phyloP scores from a whole-genome alignment of 2,329 filamentous ascomycete genomes.

The Bimuria novae-zelandiae region DNA sequence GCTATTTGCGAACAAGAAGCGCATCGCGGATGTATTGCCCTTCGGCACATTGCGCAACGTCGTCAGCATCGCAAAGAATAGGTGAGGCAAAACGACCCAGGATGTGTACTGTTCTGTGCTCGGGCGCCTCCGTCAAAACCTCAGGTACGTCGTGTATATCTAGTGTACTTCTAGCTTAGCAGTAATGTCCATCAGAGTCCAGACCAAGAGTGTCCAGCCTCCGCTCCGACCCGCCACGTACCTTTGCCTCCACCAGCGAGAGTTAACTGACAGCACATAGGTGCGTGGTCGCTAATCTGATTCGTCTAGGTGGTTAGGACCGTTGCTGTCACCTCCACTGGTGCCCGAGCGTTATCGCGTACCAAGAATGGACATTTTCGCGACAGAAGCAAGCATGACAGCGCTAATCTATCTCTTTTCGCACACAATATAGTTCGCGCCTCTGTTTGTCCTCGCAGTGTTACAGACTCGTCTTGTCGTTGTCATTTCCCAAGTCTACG shows the following conservation, averaged over 20 bases:
- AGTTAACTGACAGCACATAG: background rate
- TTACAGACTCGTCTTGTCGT: background rate
- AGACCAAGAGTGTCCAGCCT: background rate
- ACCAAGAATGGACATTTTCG: background rate
- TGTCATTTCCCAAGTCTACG: background rate
- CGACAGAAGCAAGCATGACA: background rate
- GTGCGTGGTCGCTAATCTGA: background rate
- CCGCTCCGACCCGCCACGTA: background rate
- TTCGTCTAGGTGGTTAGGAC: background rate
- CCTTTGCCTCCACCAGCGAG: background rate
- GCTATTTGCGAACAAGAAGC: slow-evolving; percentile 77
- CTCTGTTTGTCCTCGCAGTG: background rate
- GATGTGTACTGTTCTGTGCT: background rate
- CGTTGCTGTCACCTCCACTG: too few relatives aligned
- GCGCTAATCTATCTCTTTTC: background rate
- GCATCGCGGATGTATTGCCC: slow-evolving; percentile 83
- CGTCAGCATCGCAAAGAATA: slow-evolving; percentile 45
- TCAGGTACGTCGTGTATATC: background rate
- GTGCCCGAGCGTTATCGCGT: background rate
- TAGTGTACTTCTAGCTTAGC: slow-evolving; percentile 2
- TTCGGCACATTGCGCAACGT: slow-evolving; percentile 81
- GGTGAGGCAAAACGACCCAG: slow-evolving; percentile 7
- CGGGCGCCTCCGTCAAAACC: background rate
- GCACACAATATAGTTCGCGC: background rate
- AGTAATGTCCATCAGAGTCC: background rate